Base-by-base conservation (phyloP, 345 rosid species). In the Arabidopsis suecica region DNA sequence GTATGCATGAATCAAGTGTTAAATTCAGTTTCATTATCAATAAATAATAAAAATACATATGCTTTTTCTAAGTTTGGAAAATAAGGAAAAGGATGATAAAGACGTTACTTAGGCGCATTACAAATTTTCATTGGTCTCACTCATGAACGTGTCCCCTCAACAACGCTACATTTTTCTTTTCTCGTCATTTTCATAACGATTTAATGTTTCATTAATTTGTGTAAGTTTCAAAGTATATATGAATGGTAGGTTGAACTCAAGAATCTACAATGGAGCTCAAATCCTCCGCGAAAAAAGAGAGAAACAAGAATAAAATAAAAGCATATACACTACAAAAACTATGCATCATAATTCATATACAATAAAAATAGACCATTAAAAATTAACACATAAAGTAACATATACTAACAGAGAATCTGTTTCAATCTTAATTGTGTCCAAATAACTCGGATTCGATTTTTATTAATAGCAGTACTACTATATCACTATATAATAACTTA, bases 131-230 rank as follows among this genome's bases (percentile, higher is more conserved):
- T 42, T 62, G 68, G 68, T 62, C 23, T 62, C 37, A 42, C 51
- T 62, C 51, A 61, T 14, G 34, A 41, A 50, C 49, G 22, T 61
- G 66, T 41, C 50, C 66, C 51, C 22, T 44, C 49, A 42, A 9
- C 53, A 25, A 45, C 41, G 38, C 41, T 38, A 64, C 69, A 12
- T 9, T 16, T 30, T 32, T 30, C 38, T 9, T 30, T 30, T 47
- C n/a, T 18, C 18, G 38, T 64, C 55, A 64, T 16, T 64, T 62
- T 64, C 69, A 30, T 14, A 30, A 9, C 9, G 18, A 16, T 59
- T 53, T 53, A 3, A 5, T 10, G 16, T 51, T 53, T 23, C 51
- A 16, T 47, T 7, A 3, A 47, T 10, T 5, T 53, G 7, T 53
- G 34, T 23, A 11, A 14, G 11, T 53, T 53, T 53, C 57, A 23